Evolutionary conservation across 2,329 filamentous ascomycete species (phyloP).

Genomic region (Ascochyta pisi): DNA sequence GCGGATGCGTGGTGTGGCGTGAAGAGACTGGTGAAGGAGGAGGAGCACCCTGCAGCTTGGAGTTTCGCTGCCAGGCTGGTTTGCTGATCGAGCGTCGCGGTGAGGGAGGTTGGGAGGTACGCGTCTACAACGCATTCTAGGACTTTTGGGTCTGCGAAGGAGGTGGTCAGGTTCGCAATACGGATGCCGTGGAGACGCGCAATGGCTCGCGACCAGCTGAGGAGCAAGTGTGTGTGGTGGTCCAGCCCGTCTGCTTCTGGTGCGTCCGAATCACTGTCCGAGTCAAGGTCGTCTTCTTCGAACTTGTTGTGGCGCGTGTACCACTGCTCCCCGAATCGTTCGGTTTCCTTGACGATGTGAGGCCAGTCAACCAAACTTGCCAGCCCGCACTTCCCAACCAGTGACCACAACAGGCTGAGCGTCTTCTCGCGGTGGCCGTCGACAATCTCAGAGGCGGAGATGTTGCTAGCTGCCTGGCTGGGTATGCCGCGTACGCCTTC

Average conservation of each 20-base stretch:
- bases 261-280: slow-evolving; percentile 36
- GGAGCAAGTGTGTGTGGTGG: slow-evolving; percentile 55
- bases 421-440: slow-evolving; percentile 71
- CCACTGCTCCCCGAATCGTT: slow-evolving; percentile 49
- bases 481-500: slow-evolving; percentile 52
- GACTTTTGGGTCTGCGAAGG: slow-evolving; percentile 62
- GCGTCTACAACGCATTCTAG: slow-evolving; percentile 64
- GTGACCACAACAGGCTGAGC: slow-evolving; percentile 64
- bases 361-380: slow-evolving; percentile 62
- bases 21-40: slow-evolving; percentile 56
- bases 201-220: slow-evolving; percentile 63
- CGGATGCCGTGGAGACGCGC: slow-evolving; percentile 55
- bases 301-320: slow-evolving; percentile 39
- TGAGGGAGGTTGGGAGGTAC: slow-evolving; percentile 53
- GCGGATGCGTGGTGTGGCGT: slow-evolving; percentile 29
- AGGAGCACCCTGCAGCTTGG: slow-evolving; percentile 51
- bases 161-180: slow-evolving; percentile 64
- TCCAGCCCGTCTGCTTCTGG: slow-evolving; percentile 37
- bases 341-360: slow-evolving; percentile 61
- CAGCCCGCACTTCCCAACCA: slow-evolving; percentile 65
- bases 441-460: slow-evolving; percentile 65
- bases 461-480: slow-evolving; percentile 50
- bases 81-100: slow-evolving; percentile 8
- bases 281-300: slow-evolving; percentile 42
- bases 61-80: slow-evolving; percentile 47